Evolutionary conservation across 352 stramenopile genomes (phyloP).

Genomic region (Hyaloperonospora brassicae): DNA sequence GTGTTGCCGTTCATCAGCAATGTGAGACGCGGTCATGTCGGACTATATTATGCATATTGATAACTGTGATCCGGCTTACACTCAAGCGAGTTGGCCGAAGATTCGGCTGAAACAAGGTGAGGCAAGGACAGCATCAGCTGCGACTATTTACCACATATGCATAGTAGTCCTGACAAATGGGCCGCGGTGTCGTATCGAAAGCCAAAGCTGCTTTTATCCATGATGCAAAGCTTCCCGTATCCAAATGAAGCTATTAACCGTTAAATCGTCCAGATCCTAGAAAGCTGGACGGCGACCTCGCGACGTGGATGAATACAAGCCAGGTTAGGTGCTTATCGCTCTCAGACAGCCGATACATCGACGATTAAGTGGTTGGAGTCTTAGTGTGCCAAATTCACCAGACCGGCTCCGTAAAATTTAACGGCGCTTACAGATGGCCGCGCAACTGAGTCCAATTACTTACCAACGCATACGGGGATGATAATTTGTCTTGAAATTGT

Average conservation of each 20-base stretch:
- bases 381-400: background rate
- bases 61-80: too few relatives aligned
- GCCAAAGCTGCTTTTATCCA: background rate
- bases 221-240: background rate
- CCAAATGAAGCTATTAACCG: background rate
- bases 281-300: background rate
- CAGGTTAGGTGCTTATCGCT: background rate
- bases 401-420: too few relatives aligned
- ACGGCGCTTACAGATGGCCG: too few relatives aligned
- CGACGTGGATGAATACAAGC: background rate
- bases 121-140: background rate
- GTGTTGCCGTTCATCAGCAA: too few relatives aligned
- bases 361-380: background rate
- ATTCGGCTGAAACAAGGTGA: background rate
- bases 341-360: background rate
- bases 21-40: too few relatives aligned
- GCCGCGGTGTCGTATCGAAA: background rate
- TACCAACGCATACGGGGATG: background rate
- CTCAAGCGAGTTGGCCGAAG: too few relatives aligned
- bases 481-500: background rate
- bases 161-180: background rate
- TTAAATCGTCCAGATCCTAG: background rate
- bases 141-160: background rate
- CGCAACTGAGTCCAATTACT: background rate
- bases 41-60: too few relatives aligned